Conservation (phyloP, 108 stramenopile genomes). For the Nitzschia palea region DNA sequence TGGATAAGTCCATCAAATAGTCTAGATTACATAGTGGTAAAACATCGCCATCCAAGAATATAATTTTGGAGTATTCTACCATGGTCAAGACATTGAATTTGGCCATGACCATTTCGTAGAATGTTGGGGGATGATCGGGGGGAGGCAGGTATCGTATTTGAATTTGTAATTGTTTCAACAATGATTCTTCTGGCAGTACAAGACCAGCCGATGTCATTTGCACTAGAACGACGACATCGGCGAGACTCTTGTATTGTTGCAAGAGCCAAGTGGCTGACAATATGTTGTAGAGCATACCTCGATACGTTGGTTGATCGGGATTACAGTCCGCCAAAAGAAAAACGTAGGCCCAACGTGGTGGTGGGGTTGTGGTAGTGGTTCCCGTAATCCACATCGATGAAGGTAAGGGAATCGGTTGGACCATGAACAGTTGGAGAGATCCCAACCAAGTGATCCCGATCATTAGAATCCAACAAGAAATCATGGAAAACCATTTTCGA, state of each 20-base stretch:
- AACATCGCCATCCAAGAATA: conserved; percentile 72
- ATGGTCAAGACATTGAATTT: conserved; percentile 44
- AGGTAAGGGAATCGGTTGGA: too few species aligned
- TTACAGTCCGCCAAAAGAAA: conserved; percentile 48
- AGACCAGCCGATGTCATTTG: conserved; percentile 32
- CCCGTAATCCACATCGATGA: too few species aligned
- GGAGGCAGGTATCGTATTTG: conserved; percentile 17
- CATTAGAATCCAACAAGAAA: too few species aligned
- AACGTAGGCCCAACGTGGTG: conserved; percentile 35
- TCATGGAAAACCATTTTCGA: too few species aligned
- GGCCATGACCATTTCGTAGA: conserved; percentile 32
- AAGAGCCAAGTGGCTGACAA: conserved; percentile 39
- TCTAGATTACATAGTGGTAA: conserved; percentile 60
- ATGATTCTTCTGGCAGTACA: conserved; percentile 15
- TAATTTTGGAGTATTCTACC: conserved; percentile 53
- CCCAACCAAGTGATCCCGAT: too few species aligned
- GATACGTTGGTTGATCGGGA: conserved; percentile 23
- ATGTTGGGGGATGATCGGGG: background rate
- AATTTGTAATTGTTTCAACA: conserved; percentile 23
- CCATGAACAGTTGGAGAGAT: too few species aligned
- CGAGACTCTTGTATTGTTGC: conserved; percentile 16
- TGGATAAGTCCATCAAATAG: conserved; percentile 39
- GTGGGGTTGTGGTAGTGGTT: background rate
- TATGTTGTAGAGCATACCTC: conserved; percentile 41
- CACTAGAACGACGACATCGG: conserved; percentile 48